phyloP scores from a whole-genome alignment of 495 filamentous ascomycete genomes.

The Hypoxylon subgilvum region DNA sequence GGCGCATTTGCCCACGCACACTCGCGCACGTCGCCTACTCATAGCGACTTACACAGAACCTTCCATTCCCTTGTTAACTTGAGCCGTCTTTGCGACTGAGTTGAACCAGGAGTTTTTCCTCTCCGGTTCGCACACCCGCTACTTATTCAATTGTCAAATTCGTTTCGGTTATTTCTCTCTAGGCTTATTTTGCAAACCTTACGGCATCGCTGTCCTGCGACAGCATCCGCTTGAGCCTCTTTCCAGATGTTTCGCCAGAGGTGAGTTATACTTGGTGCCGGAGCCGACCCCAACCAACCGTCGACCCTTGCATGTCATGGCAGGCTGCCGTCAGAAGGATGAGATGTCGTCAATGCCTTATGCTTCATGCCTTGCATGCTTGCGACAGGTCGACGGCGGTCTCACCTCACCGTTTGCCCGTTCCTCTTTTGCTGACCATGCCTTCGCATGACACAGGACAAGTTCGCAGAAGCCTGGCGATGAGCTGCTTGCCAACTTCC shows the following conservation, averaged over 20 bases:
- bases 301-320: constrained; percentile 25
- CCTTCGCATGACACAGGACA: constrained; percentile 58
- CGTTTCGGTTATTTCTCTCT: constrained; percentile 12
- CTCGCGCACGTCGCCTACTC: constrained; percentile 11
- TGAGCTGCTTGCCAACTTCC: constrained; percentile 83
- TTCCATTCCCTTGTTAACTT: constrained; percentile 4
- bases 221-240: constrained; percentile 33
- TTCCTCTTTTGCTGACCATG: constrained; percentile 35
- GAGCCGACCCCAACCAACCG: neutral
- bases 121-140: constrained; percentile 20
- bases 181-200: constrained; percentile 28
- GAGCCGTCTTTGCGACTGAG: constrained; percentile 14
- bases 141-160: constrained; percentile 13
- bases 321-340: constrained; percentile 4
- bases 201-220: constrained; percentile 34
- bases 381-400: constrained; percentile 18
- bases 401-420: no score
- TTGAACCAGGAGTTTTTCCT: no score
- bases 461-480: constrained; percentile 86
- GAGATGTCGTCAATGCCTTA: constrained; percentile 27
- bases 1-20: constrained; percentile 12
- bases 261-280: constrained; percentile 31
- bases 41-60: constrained; percentile 25
- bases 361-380: constrained; percentile 15
- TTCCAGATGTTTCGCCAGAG: constrained; percentile 50